Percentiles rank a stretch among this genome's conserved stretches.
Conservation (phyloP, 139 green algal genomes). For the Marvania coccoides region DNA sequence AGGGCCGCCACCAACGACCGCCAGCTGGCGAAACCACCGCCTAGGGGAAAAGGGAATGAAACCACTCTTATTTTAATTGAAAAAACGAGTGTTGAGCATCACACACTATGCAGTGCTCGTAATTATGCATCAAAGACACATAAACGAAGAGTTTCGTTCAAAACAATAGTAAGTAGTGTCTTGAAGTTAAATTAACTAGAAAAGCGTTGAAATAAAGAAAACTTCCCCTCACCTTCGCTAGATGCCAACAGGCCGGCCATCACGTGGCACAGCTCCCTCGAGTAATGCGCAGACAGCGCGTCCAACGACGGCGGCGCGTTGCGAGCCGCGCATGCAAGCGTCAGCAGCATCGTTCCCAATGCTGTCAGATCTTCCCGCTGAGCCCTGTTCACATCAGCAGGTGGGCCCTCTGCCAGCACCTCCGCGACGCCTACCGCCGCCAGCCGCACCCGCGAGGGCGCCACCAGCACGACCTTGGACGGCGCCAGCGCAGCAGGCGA, state of each 20-base stretch:
- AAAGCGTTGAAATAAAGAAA: too few relatives aligned
- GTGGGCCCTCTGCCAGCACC: constrained; percentile 33
- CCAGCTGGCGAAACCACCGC: constrained; percentile 29
- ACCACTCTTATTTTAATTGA: background rate
- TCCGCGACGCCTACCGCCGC: constrained; percentile 59
- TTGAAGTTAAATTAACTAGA: background rate
- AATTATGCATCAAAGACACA: too few relatives aligned
- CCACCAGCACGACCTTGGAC: constrained; percentile 61
- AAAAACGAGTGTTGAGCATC: background rate
- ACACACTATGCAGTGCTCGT: background rate
- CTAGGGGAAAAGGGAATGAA: background rate
- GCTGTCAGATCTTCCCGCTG: constrained; percentile 36
- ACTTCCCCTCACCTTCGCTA: constrained; percentile 2
- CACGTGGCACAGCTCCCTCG: constrained; percentile 57
- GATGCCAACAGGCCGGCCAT: constrained; percentile 45
- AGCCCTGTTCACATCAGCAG: background rate
- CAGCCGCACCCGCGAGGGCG: constrained; percentile 41
- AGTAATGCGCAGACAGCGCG: constrained; percentile 50
- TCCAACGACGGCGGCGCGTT: constrained; percentile 41
- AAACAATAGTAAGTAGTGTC: background rate
- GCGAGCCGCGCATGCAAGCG: constrained; percentile 58
- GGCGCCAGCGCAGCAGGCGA: constrained; percentile 46
- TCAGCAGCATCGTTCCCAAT: constrained; percentile 68
- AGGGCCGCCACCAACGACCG: constrained; percentile 48
- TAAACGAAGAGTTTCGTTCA: too few relatives aligned